Conservation (phyloP, 2,329 filamentous ascomycete genomes). For the Sclerotinia nivalis region DNA sequence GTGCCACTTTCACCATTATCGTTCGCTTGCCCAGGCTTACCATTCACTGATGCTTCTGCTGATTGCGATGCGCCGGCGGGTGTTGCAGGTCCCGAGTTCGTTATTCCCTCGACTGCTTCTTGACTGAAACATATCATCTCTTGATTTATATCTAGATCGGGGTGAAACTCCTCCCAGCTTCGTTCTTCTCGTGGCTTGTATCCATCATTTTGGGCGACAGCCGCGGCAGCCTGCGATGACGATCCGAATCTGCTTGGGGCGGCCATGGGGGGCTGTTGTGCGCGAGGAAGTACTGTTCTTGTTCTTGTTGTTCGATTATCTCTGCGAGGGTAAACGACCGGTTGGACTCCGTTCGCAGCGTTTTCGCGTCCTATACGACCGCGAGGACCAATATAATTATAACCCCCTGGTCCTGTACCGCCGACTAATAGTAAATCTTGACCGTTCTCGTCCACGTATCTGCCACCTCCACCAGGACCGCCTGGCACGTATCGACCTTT, state of each 20-base stretch:
- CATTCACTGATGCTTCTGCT: constrained; percentile 46
- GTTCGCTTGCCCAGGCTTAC: constrained; percentile 38
- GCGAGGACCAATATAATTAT: constrained; percentile 53
- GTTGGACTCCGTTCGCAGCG: constrained; percentile 48
- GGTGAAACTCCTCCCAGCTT: constrained; percentile 97
- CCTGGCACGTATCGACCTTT: constrained; percentile 79
- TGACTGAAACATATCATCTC: constrained; percentile 77
- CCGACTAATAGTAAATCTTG: constrained; percentile 56
- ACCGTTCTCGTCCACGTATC: constrained; percentile 75
- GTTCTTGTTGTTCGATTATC: constrained; percentile 59
- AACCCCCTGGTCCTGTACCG: constrained; percentile 50
- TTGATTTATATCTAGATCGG: constrained; percentile 85
- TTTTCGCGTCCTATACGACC: constrained; percentile 55
- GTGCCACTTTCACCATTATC: constrained; percentile 32
- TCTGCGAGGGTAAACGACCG: constrained; percentile 50
- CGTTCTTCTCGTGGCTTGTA: constrained; percentile 97
- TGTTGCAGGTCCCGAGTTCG: constrained; percentile 49
- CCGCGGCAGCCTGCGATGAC: constrained; percentile 72
- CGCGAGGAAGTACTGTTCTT: constrained; percentile 52
- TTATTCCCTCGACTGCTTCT: constrained; percentile 79
- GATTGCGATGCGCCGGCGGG: constrained; percentile 43
- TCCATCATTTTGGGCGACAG: constrained; percentile 86
- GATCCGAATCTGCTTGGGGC: constrained; percentile 34
- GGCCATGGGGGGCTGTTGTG: constrained; percentile 50
- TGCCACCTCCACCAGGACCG: constrained; percentile 80